Evolutionary conservation across 805 yeast species (phyloP).

Genomic region (Candida wancherniae): DNA sequence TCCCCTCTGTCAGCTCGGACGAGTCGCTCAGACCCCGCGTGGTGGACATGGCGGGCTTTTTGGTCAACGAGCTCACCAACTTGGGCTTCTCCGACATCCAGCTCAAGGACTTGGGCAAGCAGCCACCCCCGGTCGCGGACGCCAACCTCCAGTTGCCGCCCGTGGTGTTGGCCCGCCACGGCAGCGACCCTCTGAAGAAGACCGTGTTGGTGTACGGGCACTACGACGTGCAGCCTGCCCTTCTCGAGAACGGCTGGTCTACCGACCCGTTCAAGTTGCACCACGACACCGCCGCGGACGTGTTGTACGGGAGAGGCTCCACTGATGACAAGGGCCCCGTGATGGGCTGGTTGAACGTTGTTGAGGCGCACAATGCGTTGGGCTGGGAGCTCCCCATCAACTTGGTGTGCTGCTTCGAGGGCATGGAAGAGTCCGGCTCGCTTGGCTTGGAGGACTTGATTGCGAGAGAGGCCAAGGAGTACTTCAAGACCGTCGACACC

Average conservation of each 20-base stretch:
- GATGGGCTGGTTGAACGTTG: slow-evolving; percentile 89
- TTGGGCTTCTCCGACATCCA: slow-evolving; percentile 83
- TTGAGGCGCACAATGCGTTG: slow-evolving; percentile 84
- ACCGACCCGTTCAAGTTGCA: slow-evolving; percentile 82
- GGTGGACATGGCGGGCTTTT: slow-evolving; percentile 81
- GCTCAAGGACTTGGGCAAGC: slow-evolving; percentile 77
- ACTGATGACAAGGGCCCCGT: slow-evolving; percentile 99
- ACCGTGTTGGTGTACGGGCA: slow-evolving; percentile 93
- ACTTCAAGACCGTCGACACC: slow-evolving; percentile 86
- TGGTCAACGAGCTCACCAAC: slow-evolving; percentile 59
- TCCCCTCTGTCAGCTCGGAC: slow-evolving; percentile 93
- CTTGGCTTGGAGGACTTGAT: slow-evolving; percentile 84
- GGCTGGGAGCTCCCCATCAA: slow-evolving; percentile 91
- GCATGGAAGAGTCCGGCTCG: slow-evolving; percentile 99
- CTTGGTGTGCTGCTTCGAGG: slow-evolving; percentile 89
- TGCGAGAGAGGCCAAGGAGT: slow-evolving; percentile 67
- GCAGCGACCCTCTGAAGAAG: slow-evolving; percentile 76
- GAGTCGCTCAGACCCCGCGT: slow-evolving; percentile 85
- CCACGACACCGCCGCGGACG: slow-evolving; percentile 53
- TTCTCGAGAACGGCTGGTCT: slow-evolving; percentile 88
- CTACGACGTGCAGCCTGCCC: slow-evolving; percentile 98
- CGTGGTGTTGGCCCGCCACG: slow-evolving; percentile 84
- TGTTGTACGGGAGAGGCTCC: slow-evolving; percentile 87
- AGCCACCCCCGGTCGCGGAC: slow-evolving; percentile 84
- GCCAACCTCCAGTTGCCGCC: slow-evolving; percentile 80